A percentile compares a stretch with the other conserved stretches of the same genome.
Evolutionary conservation across 2,329 filamentous ascomycete genomes (phyloP).

Genomic region (Fusarium graminum): DNA sequence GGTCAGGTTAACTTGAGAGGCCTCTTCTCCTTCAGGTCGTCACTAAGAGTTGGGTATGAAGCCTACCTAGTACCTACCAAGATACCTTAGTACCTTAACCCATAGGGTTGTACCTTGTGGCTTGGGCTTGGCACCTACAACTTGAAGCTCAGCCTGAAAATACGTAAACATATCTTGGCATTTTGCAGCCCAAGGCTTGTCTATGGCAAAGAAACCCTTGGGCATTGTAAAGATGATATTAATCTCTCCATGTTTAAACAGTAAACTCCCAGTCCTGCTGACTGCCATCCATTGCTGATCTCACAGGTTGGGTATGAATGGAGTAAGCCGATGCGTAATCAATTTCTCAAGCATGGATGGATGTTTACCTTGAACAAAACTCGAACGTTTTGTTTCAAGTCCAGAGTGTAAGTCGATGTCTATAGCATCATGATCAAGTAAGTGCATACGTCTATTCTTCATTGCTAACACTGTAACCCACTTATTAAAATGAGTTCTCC

Average conservation of each 20-base stretch:
- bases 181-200: not conserved
- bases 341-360: not conserved
- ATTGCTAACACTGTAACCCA: not conserved
- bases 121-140: conserved; percentile 27
- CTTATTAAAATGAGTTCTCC: not conserved
- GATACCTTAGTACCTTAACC: too few species aligned
- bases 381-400: not conserved
- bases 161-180: conserved; percentile 25
- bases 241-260: not conserved
- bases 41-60: conserved; percentile 12
- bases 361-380: not conserved
- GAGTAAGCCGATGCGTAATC: not conserved
- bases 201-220: not conserved
- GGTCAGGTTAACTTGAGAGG: conserved; percentile 30
- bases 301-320: not conserved
- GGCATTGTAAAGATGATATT: not conserved
- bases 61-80: conserved; percentile 19
- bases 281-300: not conserved
- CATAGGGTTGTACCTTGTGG: conserved; percentile 7
- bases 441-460: not conserved
- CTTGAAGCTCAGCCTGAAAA: conserved; percentile 23
- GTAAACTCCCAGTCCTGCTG: not conserved
- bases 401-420: not conserved
- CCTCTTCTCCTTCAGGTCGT: conserved; percentile 20
- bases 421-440: not conserved